Base-by-base conservation (phyloP, 495 filamentous ascomycete species). In the Penicillium paxilli region DNA sequence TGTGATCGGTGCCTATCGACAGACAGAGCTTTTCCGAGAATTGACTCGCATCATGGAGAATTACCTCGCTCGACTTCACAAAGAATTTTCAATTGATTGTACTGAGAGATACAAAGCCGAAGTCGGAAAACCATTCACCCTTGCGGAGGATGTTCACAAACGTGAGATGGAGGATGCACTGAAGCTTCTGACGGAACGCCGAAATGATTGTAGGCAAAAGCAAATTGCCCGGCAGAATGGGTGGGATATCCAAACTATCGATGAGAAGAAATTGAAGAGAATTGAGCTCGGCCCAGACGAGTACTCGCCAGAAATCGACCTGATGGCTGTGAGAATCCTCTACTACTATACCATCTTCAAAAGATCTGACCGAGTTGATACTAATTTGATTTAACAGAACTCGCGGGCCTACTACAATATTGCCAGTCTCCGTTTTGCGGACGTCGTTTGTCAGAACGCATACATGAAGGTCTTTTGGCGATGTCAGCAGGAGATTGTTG, bases 401-500 rank as follows among this genome's bases (percentile, higher is more conserved):
- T 64, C 77, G 0, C 63, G 72, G 5, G 79, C 69, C 0, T 85
- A 84, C 51, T 87, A 87, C 46, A 70, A 80, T 9, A 63, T 82
- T 14, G 82, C 82, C 0, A 76, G 65, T 21, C 66, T 57, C 2
- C 63, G 81, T 11, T 80, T 84, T 42, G 56, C 80, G 0, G 81
- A 85, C 28, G 57, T 66, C 0, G 60, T 85, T 0, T 80, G 75
- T 25, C 69, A 76, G 52, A 66, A 68, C 1, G 67, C 83, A 0
- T 63, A 81, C 17, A 63, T 59, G 0, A 78, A 80, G 41, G 52
- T 86, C 9, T 77, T 83, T 35, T 58, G 55, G 1, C 68, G 67
- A 5, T 79, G 79, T 23, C 68, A 71, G 1, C 55, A 67, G 1
- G 60, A 73, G 0, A 49, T 85, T 0, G 58, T 85, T 25, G 64